Conservation (phyloP, 306 rosid species). For the Cotoneaster glaucophyllus region DNA sequence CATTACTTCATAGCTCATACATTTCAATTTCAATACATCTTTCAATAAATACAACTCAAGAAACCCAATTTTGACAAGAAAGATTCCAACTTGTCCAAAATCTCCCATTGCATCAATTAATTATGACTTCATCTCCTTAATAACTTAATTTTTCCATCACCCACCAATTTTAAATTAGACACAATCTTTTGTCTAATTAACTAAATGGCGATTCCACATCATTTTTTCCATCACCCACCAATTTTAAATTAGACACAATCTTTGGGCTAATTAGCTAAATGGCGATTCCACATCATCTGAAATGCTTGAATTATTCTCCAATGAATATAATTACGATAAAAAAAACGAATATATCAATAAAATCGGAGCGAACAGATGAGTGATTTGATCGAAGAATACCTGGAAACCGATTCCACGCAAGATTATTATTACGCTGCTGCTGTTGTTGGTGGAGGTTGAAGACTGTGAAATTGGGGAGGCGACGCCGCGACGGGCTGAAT, state of each 20-base stretch:
- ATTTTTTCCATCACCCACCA: neutral
- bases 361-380: neutral
- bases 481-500: neutral
- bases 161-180: neutral
- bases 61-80: neutral
- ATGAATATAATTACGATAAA: neutral
- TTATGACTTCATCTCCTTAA: neutral
- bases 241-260: neutral
- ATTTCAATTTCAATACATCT: neutral
- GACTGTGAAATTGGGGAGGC: neutral
- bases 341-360: no score
- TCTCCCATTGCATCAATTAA: neutral
- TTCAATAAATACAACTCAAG: neutral
- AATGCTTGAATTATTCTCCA: neutral
- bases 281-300: neutral
- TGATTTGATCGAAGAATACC: neutral
- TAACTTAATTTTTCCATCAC: neutral
- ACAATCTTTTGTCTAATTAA: neutral
- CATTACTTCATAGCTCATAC: neutral
- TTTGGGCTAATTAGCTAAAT: neutral
- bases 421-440: neutral
- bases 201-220: neutral
- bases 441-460: neutral
- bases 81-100: neutral
- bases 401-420: neutral